Conservation (phyloP, 2,329 filamentous ascomycete species). For the Zymoseptoria pseudotritici region DNA sequence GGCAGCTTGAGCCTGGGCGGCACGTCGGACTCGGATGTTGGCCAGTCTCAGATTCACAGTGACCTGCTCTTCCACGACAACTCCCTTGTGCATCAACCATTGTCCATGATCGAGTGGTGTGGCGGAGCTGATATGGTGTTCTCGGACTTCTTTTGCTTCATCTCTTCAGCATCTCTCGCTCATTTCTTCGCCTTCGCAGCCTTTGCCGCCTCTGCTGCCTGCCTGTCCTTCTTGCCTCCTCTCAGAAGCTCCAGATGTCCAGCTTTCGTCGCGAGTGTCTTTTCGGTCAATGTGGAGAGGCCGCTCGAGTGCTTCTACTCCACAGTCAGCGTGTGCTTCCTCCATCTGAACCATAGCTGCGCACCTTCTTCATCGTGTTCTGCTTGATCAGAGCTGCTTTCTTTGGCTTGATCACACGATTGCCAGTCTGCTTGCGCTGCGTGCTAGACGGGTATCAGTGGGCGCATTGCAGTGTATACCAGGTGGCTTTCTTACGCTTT, state of each 20-base stretch:
- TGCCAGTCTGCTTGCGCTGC: constrained; percentile 38
- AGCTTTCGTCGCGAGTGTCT: constrained; percentile 56
- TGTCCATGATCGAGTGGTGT: too few species aligned
- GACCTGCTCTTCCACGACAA: too few species aligned
- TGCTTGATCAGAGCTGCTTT: constrained; percentile 54
- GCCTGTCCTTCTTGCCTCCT: constrained; percentile 56
- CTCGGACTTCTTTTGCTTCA: too few species aligned
- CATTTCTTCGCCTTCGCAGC: constrained; percentile 15
- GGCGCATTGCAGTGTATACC: not conserved
- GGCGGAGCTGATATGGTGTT: too few species aligned
- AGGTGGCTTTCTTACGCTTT: constrained; percentile 13
- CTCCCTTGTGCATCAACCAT: too few species aligned
- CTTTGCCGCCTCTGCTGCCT: constrained; percentile 18
- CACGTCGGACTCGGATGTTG: too few species aligned
- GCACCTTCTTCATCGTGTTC: constrained; percentile 55
- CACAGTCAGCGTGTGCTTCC: not conserved
- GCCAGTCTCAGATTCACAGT: too few species aligned
- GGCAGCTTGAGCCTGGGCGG: too few species aligned
- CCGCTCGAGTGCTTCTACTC: constrained; percentile 54
- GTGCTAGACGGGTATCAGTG: constrained; percentile 13
- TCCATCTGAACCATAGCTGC: not conserved
- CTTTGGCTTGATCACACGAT: constrained; percentile 59
- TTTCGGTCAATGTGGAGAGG: constrained; percentile 59
- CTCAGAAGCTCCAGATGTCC: constrained; percentile 63
- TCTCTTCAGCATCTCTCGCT: not conserved